phyloP scores from a whole-genome alignment of 192 early-diverging fungal species.

The Coemansia sp. region DNA sequence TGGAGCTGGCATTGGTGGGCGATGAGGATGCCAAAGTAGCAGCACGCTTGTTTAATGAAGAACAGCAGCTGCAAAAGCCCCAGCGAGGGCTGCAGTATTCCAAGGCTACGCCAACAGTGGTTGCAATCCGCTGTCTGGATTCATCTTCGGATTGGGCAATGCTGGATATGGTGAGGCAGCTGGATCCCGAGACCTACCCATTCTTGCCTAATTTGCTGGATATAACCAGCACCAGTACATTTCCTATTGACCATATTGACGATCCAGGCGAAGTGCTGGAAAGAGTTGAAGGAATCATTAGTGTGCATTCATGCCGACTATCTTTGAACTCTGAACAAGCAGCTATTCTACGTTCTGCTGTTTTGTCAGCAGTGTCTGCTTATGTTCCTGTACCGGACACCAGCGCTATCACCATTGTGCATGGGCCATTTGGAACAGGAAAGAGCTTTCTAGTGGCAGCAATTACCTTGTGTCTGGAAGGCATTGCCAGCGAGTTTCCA shows the following conservation, averaged over 20 bases:
- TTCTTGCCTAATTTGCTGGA: constrained; percentile 25
- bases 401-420: constrained; percentile 36
- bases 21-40: constrained; percentile 41
- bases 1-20: constrained; percentile 45
- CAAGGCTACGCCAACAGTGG: constrained; percentile 12
- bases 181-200: constrained; percentile 22
- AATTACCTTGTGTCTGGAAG: constrained; percentile 59
- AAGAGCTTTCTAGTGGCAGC: constrained; percentile 71
- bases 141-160: constrained; percentile 50
- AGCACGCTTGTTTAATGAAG: constrained; percentile 22
- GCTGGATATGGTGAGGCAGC: constrained; percentile 34
- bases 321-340: constrained; percentile 37
- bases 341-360: constrained; percentile 18
- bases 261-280: background rate
- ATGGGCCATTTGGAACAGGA: constrained; percentile 68
- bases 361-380: constrained; percentile 36
- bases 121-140: constrained; percentile 42
- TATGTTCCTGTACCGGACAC: constrained; percentile 22
- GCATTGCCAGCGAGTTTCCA: constrained; percentile 52
- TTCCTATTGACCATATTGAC: background rate
- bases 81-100: constrained; percentile 5
- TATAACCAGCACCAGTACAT: background rate
- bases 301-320: background rate
- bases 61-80: background rate
- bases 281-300: background rate